Evolutionary conservation across 2,329 filamentous ascomycete species (phyloP).

Genomic region (Calonectria pseudoreteaudii): DNA sequence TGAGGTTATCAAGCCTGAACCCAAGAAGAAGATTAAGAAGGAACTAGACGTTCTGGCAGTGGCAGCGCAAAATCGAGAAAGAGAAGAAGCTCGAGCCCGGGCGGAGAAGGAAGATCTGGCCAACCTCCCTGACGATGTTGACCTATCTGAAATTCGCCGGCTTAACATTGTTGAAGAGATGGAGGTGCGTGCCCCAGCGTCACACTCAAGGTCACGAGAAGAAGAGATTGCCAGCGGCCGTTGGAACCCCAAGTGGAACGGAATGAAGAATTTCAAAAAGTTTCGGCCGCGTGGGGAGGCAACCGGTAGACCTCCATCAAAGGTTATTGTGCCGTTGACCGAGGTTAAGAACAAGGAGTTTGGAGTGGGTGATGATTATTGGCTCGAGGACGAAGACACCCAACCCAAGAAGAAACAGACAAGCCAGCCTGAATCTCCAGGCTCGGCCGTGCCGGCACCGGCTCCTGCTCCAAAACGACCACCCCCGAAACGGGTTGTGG

Average conservation of each 20-base stretch:
- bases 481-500: constrained; percentile 32
- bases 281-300: constrained; percentile 74
- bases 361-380: constrained; percentile 82
- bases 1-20: constrained; percentile 22
- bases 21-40: constrained; percentile 65
- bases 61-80: constrained; percentile 69
- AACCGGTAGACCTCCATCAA: constrained; percentile 54
- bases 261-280: constrained; percentile 94
- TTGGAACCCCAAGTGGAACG: constrained; percentile 94
- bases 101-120: constrained; percentile 66
- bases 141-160: constrained; percentile 78
- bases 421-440: constrained; percentile 37
- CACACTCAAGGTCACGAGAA: constrained; percentile 53
- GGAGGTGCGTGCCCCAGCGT: constrained; percentile 63
- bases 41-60: constrained; percentile 77
- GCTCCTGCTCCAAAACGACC: constrained; percentile 23
- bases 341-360: constrained; percentile 78
- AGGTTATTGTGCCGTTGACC: constrained; percentile 77
- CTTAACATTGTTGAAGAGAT: constrained; percentile 84
- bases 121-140: constrained; percentile 70
- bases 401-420: constrained; percentile 46
- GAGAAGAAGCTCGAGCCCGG: constrained; percentile 73
- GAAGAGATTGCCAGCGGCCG: constrained; percentile 65
- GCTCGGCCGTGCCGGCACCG: constrained; percentile 20
- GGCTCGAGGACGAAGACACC: constrained; percentile 68